phyloP scores from a whole-genome alignment of 2,329 filamentous ascomycete species.

The Fusarium pseudocircinatum region DNA sequence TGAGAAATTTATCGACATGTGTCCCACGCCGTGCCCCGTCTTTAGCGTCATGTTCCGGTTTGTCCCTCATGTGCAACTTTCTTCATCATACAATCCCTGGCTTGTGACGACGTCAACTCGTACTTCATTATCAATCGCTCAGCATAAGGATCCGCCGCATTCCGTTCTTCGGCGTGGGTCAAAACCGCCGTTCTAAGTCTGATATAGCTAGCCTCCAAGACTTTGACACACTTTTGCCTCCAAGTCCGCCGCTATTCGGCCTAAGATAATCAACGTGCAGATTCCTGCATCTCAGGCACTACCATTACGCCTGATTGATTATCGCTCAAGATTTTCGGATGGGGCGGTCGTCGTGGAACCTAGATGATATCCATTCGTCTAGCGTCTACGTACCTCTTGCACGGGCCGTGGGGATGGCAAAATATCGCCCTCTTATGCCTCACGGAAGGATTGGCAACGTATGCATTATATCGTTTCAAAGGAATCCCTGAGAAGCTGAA shows the following conservation, averaged over 20 bases:
- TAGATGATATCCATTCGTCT: slow-evolving; percentile 1
- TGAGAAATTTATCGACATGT: slow-evolving; percentile 27
- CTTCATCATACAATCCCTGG: slow-evolving; percentile 2
- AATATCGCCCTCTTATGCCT: not conserved
- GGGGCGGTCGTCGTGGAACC: slow-evolving; percentile 3
- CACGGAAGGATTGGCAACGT: not conserved
- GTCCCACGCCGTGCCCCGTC: slow-evolving; percentile 10
- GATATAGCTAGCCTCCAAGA: slow-evolving; percentile 34
- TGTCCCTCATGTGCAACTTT: slow-evolving; percentile 34
- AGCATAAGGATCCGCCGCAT: slow-evolving; percentile 23
- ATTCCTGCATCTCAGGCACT: slow-evolving; percentile 39
- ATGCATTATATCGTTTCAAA: not conserved
- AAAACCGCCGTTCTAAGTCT: slow-evolving; percentile 26
- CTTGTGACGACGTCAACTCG: slow-evolving; percentile 32
- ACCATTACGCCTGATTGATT: slow-evolving; percentile 24
- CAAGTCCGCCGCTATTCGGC: slow-evolving; percentile 25
- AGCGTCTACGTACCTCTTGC: not conserved
- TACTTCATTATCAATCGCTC: slow-evolving; percentile 26
- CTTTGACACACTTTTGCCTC: slow-evolving; percentile 21
- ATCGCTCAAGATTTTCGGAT: slow-evolving; percentile 15
- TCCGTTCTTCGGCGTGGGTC: slow-evolving; percentile 42
- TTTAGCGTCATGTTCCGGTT: slow-evolving; percentile 34
- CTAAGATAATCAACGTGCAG: slow-evolving; percentile 45
- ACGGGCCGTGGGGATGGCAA: not conserved
- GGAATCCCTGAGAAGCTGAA: slow-evolving; percentile 13